Base-by-base conservation (phyloP, 1,284 basidiomycete species). In the Phlebopus sp. region DNA sequence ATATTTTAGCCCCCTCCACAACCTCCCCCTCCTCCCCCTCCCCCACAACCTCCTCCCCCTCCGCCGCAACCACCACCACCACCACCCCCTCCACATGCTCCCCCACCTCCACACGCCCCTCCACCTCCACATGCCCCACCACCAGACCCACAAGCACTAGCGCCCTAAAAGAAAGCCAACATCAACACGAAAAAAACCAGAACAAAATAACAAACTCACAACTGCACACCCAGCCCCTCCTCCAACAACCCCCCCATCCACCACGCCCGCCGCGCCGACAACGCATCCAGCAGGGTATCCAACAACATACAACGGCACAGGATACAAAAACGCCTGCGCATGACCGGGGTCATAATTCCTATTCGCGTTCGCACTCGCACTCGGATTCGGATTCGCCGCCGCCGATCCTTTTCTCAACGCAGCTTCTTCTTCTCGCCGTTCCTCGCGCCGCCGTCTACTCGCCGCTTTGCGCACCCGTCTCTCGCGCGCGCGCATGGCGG, bases 281-380 rank as follows among this genome's bases (percentile, higher is more conserved):
- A 57, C 62, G 29, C 54, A 55, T 4, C 53, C 59, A 8, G 37
- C 49, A 3, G 23, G 34, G 10, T n/a, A 29, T 6, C 46, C 47
- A 32, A 46, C 60, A 44, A 46, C 60, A 44, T 56, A 64, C 27
- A 71, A 6, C 29, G 71, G 70, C 13, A 72, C 48, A 3, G 71
- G 69, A n/a, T 67, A 51, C 18, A 72, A 56, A 46, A 71, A 72
- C 3, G 69, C 58, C n/a, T 58, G 49, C 6, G 49, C 58, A 37
- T 69, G 64, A 6, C 37, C 32, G 4, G 37, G 30, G 27, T 47
- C 51, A 25, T 18, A 32, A 32, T 23, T 34, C 15, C 19, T 42
- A 23, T 35, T 32, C 37, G 31, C 37, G 5, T 32, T 32, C 25
- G 10, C 14, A 29, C 5, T n/a, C n/a, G n/a, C n/a, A n/a, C n/a